phyloP scores from a whole-genome alignment of 2,329 filamentous ascomycete genomes.

The Sarocladium strictum region DNA sequence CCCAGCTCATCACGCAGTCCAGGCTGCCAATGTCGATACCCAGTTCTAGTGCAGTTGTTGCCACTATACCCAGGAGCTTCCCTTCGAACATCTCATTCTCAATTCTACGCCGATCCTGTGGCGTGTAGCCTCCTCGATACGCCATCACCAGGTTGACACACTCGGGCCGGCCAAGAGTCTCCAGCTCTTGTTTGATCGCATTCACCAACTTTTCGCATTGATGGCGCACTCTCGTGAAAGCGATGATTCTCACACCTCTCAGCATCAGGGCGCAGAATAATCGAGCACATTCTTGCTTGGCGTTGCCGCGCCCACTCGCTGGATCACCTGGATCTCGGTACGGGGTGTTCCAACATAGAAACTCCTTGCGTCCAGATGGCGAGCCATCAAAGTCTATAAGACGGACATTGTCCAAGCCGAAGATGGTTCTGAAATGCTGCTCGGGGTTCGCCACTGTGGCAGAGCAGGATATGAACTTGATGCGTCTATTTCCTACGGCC shows the following conservation, averaged over 20 bases:
- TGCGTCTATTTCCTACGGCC: constrained; percentile 75
- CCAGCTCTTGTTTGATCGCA: constrained; percentile 73
- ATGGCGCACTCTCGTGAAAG: constrained; percentile 83
- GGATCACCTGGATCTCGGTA: constrained; percentile 86
- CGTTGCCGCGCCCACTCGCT: constrained; percentile 76
- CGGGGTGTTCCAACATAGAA: constrained; percentile 96
- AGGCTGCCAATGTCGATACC: constrained; percentile 93
- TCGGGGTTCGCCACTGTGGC: constrained; percentile 92
- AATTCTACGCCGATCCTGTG: constrained; percentile 81
- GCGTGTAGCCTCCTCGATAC: constrained; percentile 90
- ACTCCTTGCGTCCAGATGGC: constrained; percentile 84
- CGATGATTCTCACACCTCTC: constrained; percentile 83
- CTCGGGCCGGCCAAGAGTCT: constrained; percentile 65
- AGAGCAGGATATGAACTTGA: constrained; percentile 93
- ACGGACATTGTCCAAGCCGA: constrained; percentile 75
- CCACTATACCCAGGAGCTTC: constrained; percentile 85
- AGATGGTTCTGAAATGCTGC: constrained; percentile 90
- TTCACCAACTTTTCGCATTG: constrained; percentile 81
- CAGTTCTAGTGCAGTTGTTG: constrained; percentile 86
- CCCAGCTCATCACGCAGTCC: constrained; percentile 89
- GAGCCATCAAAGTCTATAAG: constrained; percentile 90
- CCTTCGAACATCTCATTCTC: constrained; percentile 97
- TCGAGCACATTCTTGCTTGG: constrained; percentile 78
- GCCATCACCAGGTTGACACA: constrained; percentile 81
- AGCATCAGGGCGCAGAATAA: constrained; percentile 87